Conservation (phyloP, 208 protist species). For the Crithidia acanthocephali region DNA sequence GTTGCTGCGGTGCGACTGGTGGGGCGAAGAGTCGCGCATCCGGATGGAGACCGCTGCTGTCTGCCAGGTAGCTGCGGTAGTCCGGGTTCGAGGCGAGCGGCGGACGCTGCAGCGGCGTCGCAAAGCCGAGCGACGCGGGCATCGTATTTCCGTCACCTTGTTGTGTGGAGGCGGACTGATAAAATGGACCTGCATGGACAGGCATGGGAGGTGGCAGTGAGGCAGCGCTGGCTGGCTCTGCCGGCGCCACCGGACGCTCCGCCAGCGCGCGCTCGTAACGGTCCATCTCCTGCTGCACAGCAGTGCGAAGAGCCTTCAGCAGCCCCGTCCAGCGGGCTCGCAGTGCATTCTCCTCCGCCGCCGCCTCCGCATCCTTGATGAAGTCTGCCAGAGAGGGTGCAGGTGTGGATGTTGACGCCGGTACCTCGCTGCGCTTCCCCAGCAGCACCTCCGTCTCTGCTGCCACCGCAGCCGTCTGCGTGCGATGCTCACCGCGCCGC, state of each 20-base stretch:
- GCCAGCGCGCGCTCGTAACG: conserved; percentile 28
- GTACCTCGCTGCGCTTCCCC: not conserved
- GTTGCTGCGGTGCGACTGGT: not conserved
- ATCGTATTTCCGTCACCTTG: too few relatives aligned
- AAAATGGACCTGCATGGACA: not conserved
- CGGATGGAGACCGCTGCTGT: not conserved
- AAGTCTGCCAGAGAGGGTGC: conserved; percentile 16
- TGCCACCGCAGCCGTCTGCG: not conserved
- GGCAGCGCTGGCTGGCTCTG: not conserved
- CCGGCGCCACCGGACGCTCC: too few relatives aligned
- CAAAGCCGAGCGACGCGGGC: not conserved
- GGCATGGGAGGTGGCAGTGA: conserved; percentile 1
- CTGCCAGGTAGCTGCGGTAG: not conserved
- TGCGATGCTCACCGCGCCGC: not conserved
- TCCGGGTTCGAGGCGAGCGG: not conserved
- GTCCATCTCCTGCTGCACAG: conserved; percentile 31
- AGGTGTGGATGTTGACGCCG: not conserved
- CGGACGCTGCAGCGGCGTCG: conserved; percentile 18
- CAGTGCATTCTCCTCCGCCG: conserved; percentile 26
- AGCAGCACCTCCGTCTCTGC: not conserved
- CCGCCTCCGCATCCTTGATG: conserved; percentile 30
- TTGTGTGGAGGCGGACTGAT: not conserved
- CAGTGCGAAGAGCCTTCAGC: conserved; percentile 25
- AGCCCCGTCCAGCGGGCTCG: conserved; percentile 29
- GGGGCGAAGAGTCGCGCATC: conserved; percentile 1